Percentiles rank a stretch among this genome's conserved stretches.
phyloP scores from a whole-genome alignment of 2,329 filamentous ascomycete species.

The Alternaria postmessia region DNA sequence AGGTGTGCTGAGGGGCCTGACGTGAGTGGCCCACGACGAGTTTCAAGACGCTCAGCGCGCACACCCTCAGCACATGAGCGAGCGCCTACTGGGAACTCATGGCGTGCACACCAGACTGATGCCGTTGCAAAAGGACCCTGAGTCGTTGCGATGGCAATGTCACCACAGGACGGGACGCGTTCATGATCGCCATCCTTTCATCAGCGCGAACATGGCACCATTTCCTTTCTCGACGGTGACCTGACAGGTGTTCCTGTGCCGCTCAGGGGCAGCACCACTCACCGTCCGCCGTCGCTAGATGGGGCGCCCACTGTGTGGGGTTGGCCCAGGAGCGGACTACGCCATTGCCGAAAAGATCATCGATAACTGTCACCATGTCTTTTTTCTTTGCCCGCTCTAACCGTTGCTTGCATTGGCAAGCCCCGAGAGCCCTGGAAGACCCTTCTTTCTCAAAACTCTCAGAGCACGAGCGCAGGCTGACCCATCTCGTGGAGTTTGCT shows the following conservation, averaged over 20 bases:
- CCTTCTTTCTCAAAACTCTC: constrained; percentile 5
- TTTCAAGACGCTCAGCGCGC: constrained; percentile 10
- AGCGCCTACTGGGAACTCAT: constrained; percentile 3
- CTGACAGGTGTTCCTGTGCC: constrained; percentile 13
- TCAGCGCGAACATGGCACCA: constrained; percentile 19
- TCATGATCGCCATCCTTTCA: constrained; percentile 31
- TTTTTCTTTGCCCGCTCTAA: constrained; percentile 17
- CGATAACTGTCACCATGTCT: constrained; percentile 4
- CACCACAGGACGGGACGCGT: constrained; percentile 20
- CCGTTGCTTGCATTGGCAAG: constrained; percentile 10
- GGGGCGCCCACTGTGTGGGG: constrained; percentile 16
- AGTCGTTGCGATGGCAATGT: constrained; percentile 24
- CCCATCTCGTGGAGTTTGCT: not conserved
- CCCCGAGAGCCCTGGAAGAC: constrained; percentile 2
- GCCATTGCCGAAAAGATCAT: constrained; percentile 21
- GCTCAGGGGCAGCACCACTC: constrained; percentile 27
- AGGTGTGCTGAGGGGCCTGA: not conserved
- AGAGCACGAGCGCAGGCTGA: not conserved
- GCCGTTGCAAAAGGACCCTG: not conserved
- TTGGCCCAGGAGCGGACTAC: constrained; percentile 2
- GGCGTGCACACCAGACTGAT: constrained; percentile 1
- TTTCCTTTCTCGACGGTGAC: constrained; percentile 11
- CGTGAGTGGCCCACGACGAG: not conserved
- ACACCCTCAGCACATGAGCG: not conserved
- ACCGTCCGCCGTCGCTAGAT: not conserved